A percentile compares a stretch with the other conserved stretches of the same genome.
These are phyloP conservation scores for Bertia moriformis DNA, from an alignment of 2,329 filamentous ascomycete species.

Conservation along the genomic window DNA sequence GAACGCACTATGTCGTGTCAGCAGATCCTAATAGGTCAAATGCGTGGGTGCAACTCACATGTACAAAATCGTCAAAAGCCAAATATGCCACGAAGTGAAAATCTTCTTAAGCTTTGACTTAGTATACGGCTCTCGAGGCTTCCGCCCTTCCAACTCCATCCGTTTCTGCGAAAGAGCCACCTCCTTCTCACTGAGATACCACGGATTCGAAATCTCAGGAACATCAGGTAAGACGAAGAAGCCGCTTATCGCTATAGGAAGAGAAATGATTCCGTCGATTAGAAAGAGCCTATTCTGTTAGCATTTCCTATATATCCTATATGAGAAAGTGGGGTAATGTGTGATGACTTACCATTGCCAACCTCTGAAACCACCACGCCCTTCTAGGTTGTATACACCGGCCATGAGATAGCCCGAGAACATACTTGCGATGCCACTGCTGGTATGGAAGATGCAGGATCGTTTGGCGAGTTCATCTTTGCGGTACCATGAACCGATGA, in stretches of 20 bases:
- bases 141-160: constrained; percentile 32
- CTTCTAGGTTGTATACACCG: constrained; percentile 31
- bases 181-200: constrained; percentile 26
- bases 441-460: constrained; percentile 34
- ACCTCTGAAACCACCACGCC: constrained; percentile 27
- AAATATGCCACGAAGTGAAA: constrained; percentile 51
- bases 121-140: constrained; percentile 26
- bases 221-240: constrained; percentile 32
- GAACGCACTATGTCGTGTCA: constrained; percentile 26
- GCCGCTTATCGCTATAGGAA: constrained; percentile 32
- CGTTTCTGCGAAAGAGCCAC: constrained; percentile 27
- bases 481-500: constrained; percentile 34
- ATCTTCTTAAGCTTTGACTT: constrained; percentile 41
- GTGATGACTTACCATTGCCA: constrained; percentile 28
- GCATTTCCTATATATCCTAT: too few species aligned
- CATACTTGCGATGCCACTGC: constrained; percentile 24
- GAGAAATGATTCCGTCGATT: constrained; percentile 34
- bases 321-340: background rate
- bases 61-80: constrained; percentile 39
- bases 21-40: background rate
- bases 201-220: constrained; percentile 31
- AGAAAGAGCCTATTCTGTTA: constrained; percentile 21
- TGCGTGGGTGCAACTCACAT: constrained; percentile 19
- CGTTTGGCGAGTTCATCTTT: constrained; percentile 33
- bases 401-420: constrained; percentile 35